Conservation (phyloP, 108 stramenopile species). For the Pseudonitzschia multistriata region DNA sequence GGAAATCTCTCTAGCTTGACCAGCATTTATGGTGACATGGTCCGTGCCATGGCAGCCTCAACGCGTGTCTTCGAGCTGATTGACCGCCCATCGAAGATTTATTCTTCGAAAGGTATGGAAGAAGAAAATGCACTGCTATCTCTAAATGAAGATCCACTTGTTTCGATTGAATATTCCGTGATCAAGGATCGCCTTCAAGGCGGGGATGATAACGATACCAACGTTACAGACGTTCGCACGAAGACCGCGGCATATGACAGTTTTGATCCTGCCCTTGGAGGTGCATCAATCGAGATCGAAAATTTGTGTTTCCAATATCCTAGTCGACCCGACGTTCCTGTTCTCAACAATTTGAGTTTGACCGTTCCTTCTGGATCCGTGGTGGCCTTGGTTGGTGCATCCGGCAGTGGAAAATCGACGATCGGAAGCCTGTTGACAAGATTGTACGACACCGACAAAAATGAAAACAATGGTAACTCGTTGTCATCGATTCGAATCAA, state of each 20-base stretch:
- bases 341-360: constrained; percentile 63
- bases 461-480: not conserved
- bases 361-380: constrained; percentile 72
- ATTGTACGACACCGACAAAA: constrained; percentile 65
- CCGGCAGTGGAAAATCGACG: constrained; percentile 83
- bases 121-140: constrained; percentile 7
- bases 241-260: not conserved
- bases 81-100: constrained; percentile 56
- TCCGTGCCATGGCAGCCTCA: constrained; percentile 62
- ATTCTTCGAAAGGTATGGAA: constrained; percentile 13
- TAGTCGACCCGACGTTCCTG: constrained; percentile 63
- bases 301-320: constrained; percentile 89
- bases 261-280: not conserved
- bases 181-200: not conserved
- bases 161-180: not conserved
- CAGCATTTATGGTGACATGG: constrained; percentile 69
- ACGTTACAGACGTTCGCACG: not conserved
- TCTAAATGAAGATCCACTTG: constrained; percentile 7
- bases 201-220: not conserved
- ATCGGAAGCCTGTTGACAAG: constrained; percentile 75
- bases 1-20: constrained; percentile 70
- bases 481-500: constrained; percentile 55
- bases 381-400: constrained; percentile 85
- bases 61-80: constrained; percentile 61
- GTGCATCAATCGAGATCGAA: constrained; percentile 51